Evolutionary conservation across 2,329 filamentous ascomycete species (phyloP), one percentile per base, ranked within the genome.

Genomic region (Sporothrix inflata): DNA sequence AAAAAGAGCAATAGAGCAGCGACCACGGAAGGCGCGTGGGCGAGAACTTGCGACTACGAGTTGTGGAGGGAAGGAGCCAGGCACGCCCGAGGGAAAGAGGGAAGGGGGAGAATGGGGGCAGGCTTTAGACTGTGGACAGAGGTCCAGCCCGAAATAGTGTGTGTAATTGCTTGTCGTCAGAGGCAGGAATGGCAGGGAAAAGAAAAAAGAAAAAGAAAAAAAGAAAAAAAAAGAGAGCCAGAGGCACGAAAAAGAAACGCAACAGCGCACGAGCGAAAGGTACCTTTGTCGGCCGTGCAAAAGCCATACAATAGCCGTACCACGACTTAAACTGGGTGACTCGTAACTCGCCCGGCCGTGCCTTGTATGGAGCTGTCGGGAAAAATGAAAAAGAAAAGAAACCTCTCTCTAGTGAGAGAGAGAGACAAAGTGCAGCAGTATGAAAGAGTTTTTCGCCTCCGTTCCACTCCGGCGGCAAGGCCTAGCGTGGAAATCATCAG

Each of bases 391-490:
- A 27, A 24, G 9, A 55, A 57, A 60, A 38, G 14, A 30, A n/a
- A 49, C 40, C 21, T 34, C 14, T 40, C 30, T 34, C 6, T 34
- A 34, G 30, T 34, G 3, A 34, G 8, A 69, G 30, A 65, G 24
- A 57, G 27, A 27, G 49, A 51, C n/a, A 42, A 40, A 38, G 34
- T 63, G 34, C 47, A 53, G 65, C 34, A 49, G 5, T 19, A 12
- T 40, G 40, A 47, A 61, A 60, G 69, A 69, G 51, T 55, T 70
- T 73, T 74, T 69, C 70, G 61, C 60, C 66, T 70, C 55, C 71
- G 71, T 73, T 67, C 70, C 71, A 73, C 73, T 68, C 69, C 69
- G 69, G 49, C 73, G 69, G 73, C 73, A 71, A 69, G 57, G 70
- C 73, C 72, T 74, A 74, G 72, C 72, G 72, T 71, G 30, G 61